Evolutionary conservation across 164 flowering plant genomes (phyloP).

Genomic region (Aristolochia californica): DNA sequence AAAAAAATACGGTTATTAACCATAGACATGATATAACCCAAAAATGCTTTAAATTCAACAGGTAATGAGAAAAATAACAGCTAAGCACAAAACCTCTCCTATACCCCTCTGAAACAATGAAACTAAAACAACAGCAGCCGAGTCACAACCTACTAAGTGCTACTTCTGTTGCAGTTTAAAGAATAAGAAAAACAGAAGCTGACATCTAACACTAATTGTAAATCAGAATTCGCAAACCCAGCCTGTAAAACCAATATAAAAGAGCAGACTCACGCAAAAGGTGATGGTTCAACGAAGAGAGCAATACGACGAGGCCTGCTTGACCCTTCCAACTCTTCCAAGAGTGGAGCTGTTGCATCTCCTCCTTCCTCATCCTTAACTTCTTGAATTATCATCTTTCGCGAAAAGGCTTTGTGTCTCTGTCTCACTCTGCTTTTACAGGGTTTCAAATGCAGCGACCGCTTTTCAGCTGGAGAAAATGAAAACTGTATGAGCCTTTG

Average conservation of each 20-base stretch:
- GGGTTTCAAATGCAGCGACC: constrained; percentile 4
- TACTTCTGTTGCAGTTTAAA: too few species aligned
- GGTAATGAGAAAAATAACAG: too few species aligned
- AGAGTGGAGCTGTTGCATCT: constrained; percentile 32
- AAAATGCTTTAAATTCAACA: too few species aligned
- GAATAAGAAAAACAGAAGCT: background rate
- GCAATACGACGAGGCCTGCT: constrained; percentile 77
- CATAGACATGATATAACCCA: too few species aligned
- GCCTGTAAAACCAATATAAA: background rate
- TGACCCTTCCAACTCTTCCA: constrained; percentile 31
- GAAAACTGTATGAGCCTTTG: constrained; percentile 12
- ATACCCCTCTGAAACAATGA: too few species aligned
- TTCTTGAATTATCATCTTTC: constrained; percentile 40
- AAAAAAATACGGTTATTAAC: too few species aligned
- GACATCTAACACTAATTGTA: background rate
- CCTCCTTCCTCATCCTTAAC: constrained; percentile 17
- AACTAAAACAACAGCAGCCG: too few species aligned
- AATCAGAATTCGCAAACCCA: too few species aligned
- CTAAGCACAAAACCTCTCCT: too few species aligned
- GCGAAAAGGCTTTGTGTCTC: constrained; percentile 8
- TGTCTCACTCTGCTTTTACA: constrained; percentile 1
- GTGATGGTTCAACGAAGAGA: constrained; percentile 98
- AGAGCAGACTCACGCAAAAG: constrained; percentile 75
- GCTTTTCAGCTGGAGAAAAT: background rate
- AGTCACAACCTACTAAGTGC: too few species aligned